phyloP scores from a whole-genome alignment of 495 filamentous ascomycete species.

The Penicillium flavigenum region DNA sequence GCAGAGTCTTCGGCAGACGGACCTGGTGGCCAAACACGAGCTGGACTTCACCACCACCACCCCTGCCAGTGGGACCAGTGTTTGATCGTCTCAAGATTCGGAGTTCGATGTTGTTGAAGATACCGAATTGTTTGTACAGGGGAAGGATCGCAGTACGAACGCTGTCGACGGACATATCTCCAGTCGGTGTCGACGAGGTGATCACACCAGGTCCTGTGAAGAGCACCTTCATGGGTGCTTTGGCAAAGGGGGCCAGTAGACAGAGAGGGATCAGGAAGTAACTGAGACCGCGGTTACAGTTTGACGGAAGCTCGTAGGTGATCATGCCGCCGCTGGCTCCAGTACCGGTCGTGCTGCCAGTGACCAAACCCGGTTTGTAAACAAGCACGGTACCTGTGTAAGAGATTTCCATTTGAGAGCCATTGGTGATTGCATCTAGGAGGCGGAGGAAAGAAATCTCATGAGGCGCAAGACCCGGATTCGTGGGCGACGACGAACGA shows the following conservation, averaged over 20 bases:
- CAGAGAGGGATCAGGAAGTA: conserved; percentile 91
- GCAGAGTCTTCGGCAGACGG: conserved; percentile 88
- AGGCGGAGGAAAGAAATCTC: conserved; percentile 96
- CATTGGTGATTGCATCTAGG: conserved; percentile 93
- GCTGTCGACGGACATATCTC: conserved; percentile 87
- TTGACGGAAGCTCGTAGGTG: conserved; percentile 71
- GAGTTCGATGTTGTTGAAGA: conserved; percentile 82
- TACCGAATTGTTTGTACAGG: conserved; percentile 85
- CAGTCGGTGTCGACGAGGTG: conserved; percentile 73
- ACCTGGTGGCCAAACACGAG: conserved; percentile 89
- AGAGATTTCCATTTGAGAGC: conserved; percentile 88
- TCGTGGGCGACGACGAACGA: conserved; percentile 75
- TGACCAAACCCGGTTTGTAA: conserved; percentile 89
- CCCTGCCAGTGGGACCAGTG: conserved; percentile 65
- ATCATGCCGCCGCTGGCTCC: conserved; percentile 71
- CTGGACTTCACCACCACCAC: conserved; percentile 89
- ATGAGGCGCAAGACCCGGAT: conserved; percentile 84
- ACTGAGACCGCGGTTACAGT: conserved; percentile 75
- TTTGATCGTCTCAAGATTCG: conserved; percentile 79
- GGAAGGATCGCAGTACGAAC: conserved; percentile 92
- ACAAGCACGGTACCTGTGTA: conserved; percentile 90
- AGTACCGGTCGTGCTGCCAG: conserved; percentile 66
- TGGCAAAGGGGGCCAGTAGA: conserved; percentile 89
- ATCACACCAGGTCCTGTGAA: conserved; percentile 93
- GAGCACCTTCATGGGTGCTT: conserved; percentile 79